Percentiles rank a stretch among this genome's conserved stretches.
phyloP scores from a whole-genome alignment of 1,284 basidiomycete genomes.

The Ceratobasidium sp. region DNA sequence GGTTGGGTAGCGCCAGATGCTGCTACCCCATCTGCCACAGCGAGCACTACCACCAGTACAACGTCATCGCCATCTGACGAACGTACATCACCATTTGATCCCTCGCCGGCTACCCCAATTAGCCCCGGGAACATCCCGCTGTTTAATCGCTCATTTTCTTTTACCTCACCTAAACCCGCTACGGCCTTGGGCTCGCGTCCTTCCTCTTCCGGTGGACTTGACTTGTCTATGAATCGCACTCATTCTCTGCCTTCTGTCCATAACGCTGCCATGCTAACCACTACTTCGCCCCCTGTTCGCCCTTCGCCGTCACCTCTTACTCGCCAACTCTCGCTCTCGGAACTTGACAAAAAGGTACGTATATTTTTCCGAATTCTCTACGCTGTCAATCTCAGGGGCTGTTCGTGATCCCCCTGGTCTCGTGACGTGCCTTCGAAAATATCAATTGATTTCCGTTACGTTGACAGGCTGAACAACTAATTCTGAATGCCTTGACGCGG shows the following conservation, averaged over 20 bases:
- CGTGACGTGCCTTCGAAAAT: slow-evolving; percentile 21
- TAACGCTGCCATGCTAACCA: slow-evolving; percentile 38
- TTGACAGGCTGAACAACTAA: slow-evolving; percentile 44
- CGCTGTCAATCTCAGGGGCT: slow-evolving; percentile 33
- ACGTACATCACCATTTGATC: slow-evolving; percentile 37
- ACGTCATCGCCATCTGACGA: slow-evolving; percentile 41
- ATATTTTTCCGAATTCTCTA: slow-evolving; percentile 23
- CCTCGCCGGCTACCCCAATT: slow-evolving; percentile 18
- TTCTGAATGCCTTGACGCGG: slow-evolving; percentile 33
- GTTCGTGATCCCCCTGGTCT: slow-evolving; percentile 15
- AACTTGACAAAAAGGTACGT: slow-evolving; percentile 44
- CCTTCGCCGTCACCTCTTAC: slow-evolving; percentile 39
- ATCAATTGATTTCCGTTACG: slow-evolving; percentile 24
- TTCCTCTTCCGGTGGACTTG: slow-evolving; percentile 30
- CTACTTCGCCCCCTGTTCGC: slow-evolving; percentile 31
- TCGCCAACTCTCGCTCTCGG: slow-evolving; percentile 38
- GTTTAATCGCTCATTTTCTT: slow-evolving; percentile 14
- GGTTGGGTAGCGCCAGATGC: slow-evolving; percentile 19
- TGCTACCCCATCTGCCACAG: slow-evolving; percentile 4
- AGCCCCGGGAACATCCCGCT: slow-evolving; percentile 20
- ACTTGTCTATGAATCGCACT: slow-evolving; percentile 42
- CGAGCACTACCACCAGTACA: slow-evolving; percentile 39
- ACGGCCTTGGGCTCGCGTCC: slow-evolving; percentile 8
- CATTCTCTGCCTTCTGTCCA: slow-evolving; percentile 33
- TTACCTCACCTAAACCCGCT: background rate